Evolutionary conservation across 352 stramenopile species (phyloP).

Genomic region (Blastocystis sp.): DNA sequence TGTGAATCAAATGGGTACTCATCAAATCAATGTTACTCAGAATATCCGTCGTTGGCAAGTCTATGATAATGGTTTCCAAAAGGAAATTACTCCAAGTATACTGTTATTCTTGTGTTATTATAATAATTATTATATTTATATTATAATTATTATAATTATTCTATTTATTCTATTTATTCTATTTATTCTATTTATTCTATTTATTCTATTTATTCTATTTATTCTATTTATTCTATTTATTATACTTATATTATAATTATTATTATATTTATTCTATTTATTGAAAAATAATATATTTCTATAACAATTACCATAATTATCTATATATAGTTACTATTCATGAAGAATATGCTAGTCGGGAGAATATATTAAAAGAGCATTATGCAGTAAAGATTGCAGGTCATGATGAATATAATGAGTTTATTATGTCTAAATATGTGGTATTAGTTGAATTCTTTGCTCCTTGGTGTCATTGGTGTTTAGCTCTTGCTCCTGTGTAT

Average conservation of each 20-base stretch:
- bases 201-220: too few relatives aligned
- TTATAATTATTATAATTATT: too few relatives aligned
- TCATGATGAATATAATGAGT: background rate
- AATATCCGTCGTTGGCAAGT: constrained; percentile 34
- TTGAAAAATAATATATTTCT: too few relatives aligned
- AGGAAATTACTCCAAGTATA: constrained; percentile 16
- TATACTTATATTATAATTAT: too few relatives aligned
- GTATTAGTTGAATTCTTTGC: constrained; percentile 28
- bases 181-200: too few relatives aligned
- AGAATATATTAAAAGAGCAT: constrained; percentile 5
- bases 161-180: too few relatives aligned
- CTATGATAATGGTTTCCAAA: constrained; percentile 11
- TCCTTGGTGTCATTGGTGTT: constrained; percentile 32
- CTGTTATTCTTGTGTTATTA: too few relatives aligned
- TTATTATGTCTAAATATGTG: constrained; percentile 5
- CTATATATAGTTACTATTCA: constrained; percentile 4
- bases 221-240: too few relatives aligned
- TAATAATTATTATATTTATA: too few relatives aligned
- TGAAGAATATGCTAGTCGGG: background rate
- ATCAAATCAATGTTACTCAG: constrained; percentile 31
- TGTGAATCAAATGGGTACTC: constrained; percentile 31
- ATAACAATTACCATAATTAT: background rate
- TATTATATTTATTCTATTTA: too few relatives aligned
- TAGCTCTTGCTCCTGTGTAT: constrained; percentile 16
- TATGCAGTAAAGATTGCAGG: constrained; percentile 1